These are phyloP conservation scores for Eucommia ulmoides DNA, from an alignment of 257 asterid genomes.

Conservation along the genomic window DNA sequence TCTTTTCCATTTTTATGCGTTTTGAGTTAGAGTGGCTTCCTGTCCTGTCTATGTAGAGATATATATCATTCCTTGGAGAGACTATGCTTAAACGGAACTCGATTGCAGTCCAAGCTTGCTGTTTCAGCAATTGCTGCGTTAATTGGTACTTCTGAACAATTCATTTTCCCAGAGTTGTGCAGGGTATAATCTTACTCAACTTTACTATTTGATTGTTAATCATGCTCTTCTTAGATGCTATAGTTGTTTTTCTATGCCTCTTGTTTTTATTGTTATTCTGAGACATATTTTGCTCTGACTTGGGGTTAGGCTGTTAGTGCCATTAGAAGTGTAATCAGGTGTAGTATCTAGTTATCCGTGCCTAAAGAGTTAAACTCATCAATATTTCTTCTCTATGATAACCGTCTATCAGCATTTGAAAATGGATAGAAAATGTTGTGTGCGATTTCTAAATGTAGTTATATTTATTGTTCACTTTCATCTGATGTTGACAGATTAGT, in stretches of 20 bases:
- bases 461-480: neutral
- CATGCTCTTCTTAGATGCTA: no score
- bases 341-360: no score
- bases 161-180: slow-evolving; percentile 41
- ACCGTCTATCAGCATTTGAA: neutral
- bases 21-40: slow-evolving; percentile 7
- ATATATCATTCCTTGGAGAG: slow-evolving; percentile 58
- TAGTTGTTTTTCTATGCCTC: no score
- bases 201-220: no score
- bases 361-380: no score
- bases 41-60: slow-evolving; percentile 36
- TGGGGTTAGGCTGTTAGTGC: no score
- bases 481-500: neutral
- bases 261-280: no score
- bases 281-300: no score
- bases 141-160: slow-evolving; percentile 38
- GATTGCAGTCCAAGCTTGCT: slow-evolving; percentile 63
- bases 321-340: neutral
- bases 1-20: neutral
- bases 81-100: slow-evolving; percentile 67
- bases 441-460: neutral
- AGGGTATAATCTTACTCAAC: slow-evolving; percentile 50
- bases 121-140: slow-evolving; percentile 60
- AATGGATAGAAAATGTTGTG: no score
- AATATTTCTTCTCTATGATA: neutral